Conservation (phyloP, 2,329 filamentous ascomycete species). For the Calonectria honghensis region DNA sequence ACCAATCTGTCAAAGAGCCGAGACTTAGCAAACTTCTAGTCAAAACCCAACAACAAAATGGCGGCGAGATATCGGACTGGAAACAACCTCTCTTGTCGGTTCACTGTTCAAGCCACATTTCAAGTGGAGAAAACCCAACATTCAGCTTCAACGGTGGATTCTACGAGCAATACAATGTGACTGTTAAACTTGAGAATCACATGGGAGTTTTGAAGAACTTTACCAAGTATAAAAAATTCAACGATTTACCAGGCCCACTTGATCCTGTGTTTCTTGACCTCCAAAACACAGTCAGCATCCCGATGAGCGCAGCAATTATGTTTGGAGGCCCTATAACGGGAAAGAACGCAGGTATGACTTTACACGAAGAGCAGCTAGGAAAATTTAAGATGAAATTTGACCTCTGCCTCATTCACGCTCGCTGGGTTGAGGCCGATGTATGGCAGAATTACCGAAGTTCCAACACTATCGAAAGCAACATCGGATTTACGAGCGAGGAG, state of each 20-base stretch:
- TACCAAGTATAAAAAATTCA: background rate
- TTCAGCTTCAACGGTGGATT: background rate
- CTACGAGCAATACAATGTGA: background rate
- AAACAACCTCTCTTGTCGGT: background rate
- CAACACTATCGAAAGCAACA: background rate
- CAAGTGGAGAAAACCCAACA: background rate
- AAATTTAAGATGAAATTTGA: background rate
- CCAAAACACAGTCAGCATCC: background rate
- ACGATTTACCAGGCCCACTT: background rate
- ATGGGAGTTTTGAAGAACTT: slow-evolving; percentile 3
- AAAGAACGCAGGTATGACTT: fast-evolving
- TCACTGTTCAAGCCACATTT: background rate
- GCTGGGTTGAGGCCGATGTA: background rate
- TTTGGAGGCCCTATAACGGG: background rate
- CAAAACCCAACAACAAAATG: background rate
- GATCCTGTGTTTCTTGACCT: slow-evolving; percentile 6
- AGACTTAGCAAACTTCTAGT: background rate
- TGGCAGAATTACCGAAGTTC: slow-evolving; percentile 7
- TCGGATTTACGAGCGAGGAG: background rate
- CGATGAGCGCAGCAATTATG: slow-evolving; percentile 3
- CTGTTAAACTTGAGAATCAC: background rate
- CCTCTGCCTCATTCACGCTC: background rate
- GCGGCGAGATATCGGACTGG: background rate
- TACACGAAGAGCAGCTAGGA: background rate
- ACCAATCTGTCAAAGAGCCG: background rate